Base-by-base conservation (phyloP, 371 early-diverging fungal species). In the Paraphysoderma sedebokerense region DNA sequence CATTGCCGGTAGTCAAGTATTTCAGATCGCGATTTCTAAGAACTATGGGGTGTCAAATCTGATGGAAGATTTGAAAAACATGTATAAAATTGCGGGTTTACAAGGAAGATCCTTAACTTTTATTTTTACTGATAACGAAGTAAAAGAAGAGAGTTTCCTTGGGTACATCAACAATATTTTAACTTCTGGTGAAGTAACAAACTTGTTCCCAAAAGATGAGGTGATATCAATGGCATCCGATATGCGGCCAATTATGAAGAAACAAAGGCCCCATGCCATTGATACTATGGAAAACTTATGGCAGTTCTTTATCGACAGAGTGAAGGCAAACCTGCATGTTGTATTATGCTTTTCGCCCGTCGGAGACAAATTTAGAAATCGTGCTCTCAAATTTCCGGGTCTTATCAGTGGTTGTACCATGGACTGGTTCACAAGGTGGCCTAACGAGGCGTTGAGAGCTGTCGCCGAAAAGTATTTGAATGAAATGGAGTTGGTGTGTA, bases 371-470 rank as follows among this genome's bases (percentile, higher is more conserved):
- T 72, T 75, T 61, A 54, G 76, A 19, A 69, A 69, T 41, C 67
- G 76, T 13, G 61, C 71, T 12, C 61, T 72, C 29, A 75, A 75
- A 51, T 75, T 75, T 60, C 76, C 76, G 3, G 76, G 71, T 33
- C 51, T 75, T 29, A 61, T 75, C 44, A 62, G 61, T 32, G 73
- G 74, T 7, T 70, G 71, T 55, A 75, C 71, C n/a, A 71, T 75
- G 66, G 74, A 73, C 46, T 75, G 76, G 76, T 73, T 75, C 57
- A 71, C 57, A 9, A 56, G 65, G 11, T 75, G 76, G 76, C 76
- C 76, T 2, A 62, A 66, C 26, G 70, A 73, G 46, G 74, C 70
- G 12, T 38, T 75, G 42, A 50, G 67, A 1, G 69, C 70, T 31
- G 76, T 75, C 19, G 67, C 73, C 2, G 69, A 70, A 38, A 75